Evolutionary conservation across 176 grass and related monocot genomes (phyloP), one percentile per base, ranked within the genome.

Genomic region (Guadua angustifolia): DNA sequence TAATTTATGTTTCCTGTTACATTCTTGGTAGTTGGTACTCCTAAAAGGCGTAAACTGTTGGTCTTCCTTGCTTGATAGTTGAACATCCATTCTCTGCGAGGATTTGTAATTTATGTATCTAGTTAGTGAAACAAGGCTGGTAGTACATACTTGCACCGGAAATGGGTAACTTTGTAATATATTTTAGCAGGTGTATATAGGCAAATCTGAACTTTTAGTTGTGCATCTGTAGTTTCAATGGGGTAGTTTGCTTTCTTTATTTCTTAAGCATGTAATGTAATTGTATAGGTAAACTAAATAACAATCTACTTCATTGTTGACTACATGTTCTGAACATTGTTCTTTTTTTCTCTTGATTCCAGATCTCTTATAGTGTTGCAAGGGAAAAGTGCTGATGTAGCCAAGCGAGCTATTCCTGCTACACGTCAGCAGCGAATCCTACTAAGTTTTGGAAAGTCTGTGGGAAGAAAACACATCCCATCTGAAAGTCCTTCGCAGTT

Each of bases 281-380:
- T 45, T 83, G 67, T 77, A 74, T 65, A 26, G 44, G 5, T 25
- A 65, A 35, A 11, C 35, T 7, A 46, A 21, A 60, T 69, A 14
- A 82, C 8, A 10, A 49, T 49, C 5, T 39, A 1, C 43, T 46
- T 81, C 40, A 74, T 33, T 81, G 44, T 86, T 78, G 19, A 38
- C 35, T 36, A 46, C 8, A 29, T n/a, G 68, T 77, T 43, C 64
- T 81, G 52, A 73, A 43, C 10, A 44, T 14, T 24, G 50, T 78
- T 12, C 12, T 49, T 42, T 7, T 47, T 22, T 58, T 32, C 53
- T 77, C 6, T 82, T 15, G 13, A 87, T 69, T 80, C 15, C 75
- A 95, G 93, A 50, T 87, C 88, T 75, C 90, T 95, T 92, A 53
- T 95, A 73, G 79, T 95, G 44, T 43, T 90, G 58, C 75, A 95